A percentile compares a stretch with the other conserved stretches of the same genome.
These are phyloP conservation scores for Castanopsis chinensis DNA, from an alignment of 306 rosid species.

Conservation along the genomic window DNA sequence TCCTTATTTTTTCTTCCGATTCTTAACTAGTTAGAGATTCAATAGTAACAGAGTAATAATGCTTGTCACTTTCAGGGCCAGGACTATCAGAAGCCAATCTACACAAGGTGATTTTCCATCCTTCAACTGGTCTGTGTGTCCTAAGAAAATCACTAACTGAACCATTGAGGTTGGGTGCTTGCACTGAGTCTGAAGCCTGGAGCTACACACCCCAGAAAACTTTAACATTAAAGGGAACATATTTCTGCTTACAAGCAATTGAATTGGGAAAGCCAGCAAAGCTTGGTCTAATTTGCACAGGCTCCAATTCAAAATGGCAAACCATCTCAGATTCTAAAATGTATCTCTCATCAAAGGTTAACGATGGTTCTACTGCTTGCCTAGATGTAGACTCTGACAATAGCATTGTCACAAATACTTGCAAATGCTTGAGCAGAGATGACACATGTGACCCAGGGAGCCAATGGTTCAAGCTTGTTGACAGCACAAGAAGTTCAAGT, in stretches of 20 bases:
- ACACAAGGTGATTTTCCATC: constrained; percentile 67
- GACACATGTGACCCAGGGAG: constrained; percentile 58
- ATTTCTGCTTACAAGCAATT: constrained; percentile 60
- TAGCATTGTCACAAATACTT: constrained; percentile 55
- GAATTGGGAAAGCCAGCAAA: constrained; percentile 44
- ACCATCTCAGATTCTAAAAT: constrained; percentile 66
- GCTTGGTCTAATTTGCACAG: constrained; percentile 45
- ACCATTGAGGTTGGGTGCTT: constrained; percentile 55
- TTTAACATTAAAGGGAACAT: constrained; percentile 57
- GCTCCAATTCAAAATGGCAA: constrained; percentile 58
- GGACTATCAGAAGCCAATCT: constrained; percentile 19
- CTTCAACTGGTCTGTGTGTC: constrained; percentile 70
- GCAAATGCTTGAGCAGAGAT: constrained; percentile 63
- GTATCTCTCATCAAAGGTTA: constrained; percentile 54
- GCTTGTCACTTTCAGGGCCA: constrained; percentile 52
- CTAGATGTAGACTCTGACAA: constrained; percentile 63
- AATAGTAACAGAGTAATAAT: no score
- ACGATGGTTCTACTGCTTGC: constrained; percentile 50
- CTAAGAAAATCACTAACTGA: constrained; percentile 34
- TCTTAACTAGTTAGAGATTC: no score
- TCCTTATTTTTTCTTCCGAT: no score
- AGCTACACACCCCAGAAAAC: constrained; percentile 43
- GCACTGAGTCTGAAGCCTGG: constrained; percentile 64
- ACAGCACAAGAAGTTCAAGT: constrained; percentile 40
- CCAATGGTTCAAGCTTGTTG: constrained; percentile 87